These are phyloP conservation scores for Thalassiosira hispida DNA, from an alignment of 352 stramenopile species.

Conservation along the genomic window DNA sequence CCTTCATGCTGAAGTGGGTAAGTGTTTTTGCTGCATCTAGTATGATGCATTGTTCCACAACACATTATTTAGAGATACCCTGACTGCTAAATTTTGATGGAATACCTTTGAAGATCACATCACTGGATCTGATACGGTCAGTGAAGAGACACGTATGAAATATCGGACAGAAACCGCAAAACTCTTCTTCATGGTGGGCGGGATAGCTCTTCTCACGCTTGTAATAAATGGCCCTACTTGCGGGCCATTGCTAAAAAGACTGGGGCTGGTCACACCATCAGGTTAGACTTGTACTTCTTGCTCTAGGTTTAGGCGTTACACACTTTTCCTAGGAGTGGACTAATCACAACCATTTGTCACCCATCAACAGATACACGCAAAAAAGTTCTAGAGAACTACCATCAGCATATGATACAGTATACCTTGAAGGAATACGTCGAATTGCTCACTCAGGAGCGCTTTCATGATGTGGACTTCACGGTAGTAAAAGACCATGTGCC, in stretches of 20 bases:
- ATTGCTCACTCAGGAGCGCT: conserved; percentile 63
- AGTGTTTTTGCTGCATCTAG: background rate
- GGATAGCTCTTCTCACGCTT: conserved; percentile 79
- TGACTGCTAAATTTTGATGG: too few relatives aligned
- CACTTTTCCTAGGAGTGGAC: too few relatives aligned
- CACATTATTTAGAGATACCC: too few relatives aligned
- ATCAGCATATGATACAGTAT: conserved; percentile 39
- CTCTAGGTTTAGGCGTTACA: too few relatives aligned
- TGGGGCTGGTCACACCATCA: conserved; percentile 63
- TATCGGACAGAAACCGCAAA: conserved; percentile 15
- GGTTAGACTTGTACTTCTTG: too few relatives aligned
- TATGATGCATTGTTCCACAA: too few relatives aligned
- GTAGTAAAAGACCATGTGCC: conserved; percentile 67
- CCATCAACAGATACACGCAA: conserved; percentile 51
- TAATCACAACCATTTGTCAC: background rate
- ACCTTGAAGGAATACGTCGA: conserved; percentile 58
- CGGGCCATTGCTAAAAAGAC: conserved; percentile 61
- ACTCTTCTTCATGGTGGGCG: conserved; percentile 71
- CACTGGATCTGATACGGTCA: conserved; percentile 17
- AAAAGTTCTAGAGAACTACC: conserved; percentile 61
- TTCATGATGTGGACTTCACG: conserved; percentile 51
- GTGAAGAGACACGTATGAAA: conserved; percentile 15
- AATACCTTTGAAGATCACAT: too few relatives aligned
- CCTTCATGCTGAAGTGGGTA: conserved; percentile 68
- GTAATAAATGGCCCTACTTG: conserved; percentile 72